Evolutionary conservation across 441 rosid genomes (phyloP).

Genomic region (Isatis lusitanica): DNA sequence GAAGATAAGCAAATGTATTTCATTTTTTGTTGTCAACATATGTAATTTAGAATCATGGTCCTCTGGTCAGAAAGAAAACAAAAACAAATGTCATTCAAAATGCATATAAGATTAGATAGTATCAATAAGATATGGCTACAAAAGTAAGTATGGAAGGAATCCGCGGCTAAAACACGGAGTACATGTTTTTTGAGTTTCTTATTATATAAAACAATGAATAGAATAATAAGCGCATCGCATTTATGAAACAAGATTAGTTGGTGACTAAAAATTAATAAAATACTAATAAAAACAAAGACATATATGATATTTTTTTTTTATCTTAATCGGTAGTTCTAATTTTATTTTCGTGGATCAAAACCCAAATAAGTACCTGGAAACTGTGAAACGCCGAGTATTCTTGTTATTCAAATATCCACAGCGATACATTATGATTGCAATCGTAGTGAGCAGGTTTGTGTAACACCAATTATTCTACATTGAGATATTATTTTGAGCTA

Average conservation of each 20-base stretch:
- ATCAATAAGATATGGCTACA: conserved; percentile 2
- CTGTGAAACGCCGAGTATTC: not conserved
- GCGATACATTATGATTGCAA: not conserved
- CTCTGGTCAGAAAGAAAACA: too few relatives aligned
- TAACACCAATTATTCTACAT: not conserved
- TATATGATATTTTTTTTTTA: not conserved
- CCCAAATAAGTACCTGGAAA: not conserved
- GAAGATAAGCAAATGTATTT: not conserved
- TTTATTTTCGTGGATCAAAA: not conserved
- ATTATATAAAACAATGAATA: not conserved
- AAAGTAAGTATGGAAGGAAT: not conserved
- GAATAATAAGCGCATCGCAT: not conserved
- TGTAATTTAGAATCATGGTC: not conserved
- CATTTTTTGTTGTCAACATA: not conserved
- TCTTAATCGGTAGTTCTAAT: not conserved
- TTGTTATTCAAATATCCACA: too few relatives aligned
- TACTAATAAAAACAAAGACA: not conserved
- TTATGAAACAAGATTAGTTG: conserved; percentile 9
- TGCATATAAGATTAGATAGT: not conserved
- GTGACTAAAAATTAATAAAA: not conserved
- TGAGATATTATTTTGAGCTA: not conserved
- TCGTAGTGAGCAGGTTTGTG: not conserved
- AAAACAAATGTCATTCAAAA: not conserved
- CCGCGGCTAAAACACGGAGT: conserved; percentile 34
- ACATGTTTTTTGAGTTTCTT: not conserved